phyloP scores from a whole-genome alignment of 192 early-diverging fungal genomes.

The Borealophlyctis nickersoniae region DNA sequence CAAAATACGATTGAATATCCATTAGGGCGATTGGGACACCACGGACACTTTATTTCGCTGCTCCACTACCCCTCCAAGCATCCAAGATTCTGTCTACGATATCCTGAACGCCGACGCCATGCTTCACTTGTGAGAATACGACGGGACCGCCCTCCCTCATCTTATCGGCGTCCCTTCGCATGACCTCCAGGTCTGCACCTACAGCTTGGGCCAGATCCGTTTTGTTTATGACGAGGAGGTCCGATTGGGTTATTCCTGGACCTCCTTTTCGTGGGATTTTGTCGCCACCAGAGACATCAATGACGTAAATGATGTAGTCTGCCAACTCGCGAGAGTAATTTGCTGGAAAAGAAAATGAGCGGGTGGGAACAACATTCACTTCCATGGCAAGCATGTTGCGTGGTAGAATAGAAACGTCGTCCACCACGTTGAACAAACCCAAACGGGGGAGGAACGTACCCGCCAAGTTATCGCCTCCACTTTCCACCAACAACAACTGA shows the following conservation, averaged over 20 bases:
- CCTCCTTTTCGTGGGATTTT: constrained; percentile 98
- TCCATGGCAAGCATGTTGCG: too few relatives aligned
- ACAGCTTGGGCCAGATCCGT: constrained; percentile 87
- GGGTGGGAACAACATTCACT: too few relatives aligned
- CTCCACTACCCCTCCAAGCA: constrained; percentile 27
- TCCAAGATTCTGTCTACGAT: constrained; percentile 74
- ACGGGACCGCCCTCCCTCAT: constrained; percentile 88
- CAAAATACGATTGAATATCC: too few relatives aligned
- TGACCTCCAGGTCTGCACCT: constrained; percentile 88
- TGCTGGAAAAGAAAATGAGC: constrained; percentile 32
- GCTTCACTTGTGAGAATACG: constrained; percentile 89
- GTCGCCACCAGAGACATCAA: constrained; percentile 95
- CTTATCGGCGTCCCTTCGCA: constrained; percentile 82
- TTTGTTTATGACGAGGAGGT: constrained; percentile 95
- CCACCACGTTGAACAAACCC: constrained; percentile 21
- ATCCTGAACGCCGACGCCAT: constrained; percentile 78
- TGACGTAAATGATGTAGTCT: constrained; percentile 94
- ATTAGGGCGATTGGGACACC: too few relatives aligned
- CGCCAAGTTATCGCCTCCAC: constrained; percentile 92
- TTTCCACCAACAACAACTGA: constrained; percentile 85
- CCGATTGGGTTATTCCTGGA: constrained; percentile 95
- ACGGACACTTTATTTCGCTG: too few relatives aligned
- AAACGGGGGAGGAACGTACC: constrained; percentile 13
- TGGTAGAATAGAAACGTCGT: background rate
- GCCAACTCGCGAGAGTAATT: constrained; percentile 63